Base-by-base conservation (phyloP, 768 basidiomycete species). In the Clavulina sp. region DNA sequence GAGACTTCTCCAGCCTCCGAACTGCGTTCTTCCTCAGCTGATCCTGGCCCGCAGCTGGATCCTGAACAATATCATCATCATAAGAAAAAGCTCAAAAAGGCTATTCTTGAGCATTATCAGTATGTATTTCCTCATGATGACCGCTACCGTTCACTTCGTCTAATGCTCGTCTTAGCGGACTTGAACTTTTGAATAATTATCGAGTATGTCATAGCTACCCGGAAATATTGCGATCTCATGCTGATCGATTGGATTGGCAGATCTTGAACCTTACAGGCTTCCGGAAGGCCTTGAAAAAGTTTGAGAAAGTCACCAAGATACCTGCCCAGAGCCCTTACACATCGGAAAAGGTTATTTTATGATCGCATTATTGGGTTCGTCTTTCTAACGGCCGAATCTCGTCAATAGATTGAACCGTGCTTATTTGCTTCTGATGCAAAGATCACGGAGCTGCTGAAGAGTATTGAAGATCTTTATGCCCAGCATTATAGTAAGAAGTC, bases 241-340 rank as follows among this genome's bases (percentile, higher is more conserved):
- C 41, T 6, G 6, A 1, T 19, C 1, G 21, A 9, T 43, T 48
- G 18, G 7, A 29, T 50, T 31, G 3, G 21, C n/a, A 87, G 81
- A 77, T 83, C 41, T 65, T 96, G 36, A 97, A 99, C 63, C 64
- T 89, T 6, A 84, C 86, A 1, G 95, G 93, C 1, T 89, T 95
- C 62, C 72, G 84, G 26, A 89, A 89, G 44, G 80, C 79, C 0
- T 62, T 89, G 52, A 88, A 83, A 66, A 89, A 88, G 62, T 89
- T 85, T 56, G 83, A 82, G 60, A 91, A 86, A 62, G 66, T 73
- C 3, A 81, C 87, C 13, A 77, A 73, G 79, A 76, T 84, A 31
- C 70, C 74, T 9, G 79, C 77, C 21, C 77, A 84, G 61, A 71
- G 79, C 24, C 72, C 80, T 36, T 96, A 92, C 61, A 89, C 83